These are phyloP conservation scores for Fusarium sulawesiense DNA, from an alignment of 2,329 filamentous ascomycete species.

Conservation along the genomic window DNA sequence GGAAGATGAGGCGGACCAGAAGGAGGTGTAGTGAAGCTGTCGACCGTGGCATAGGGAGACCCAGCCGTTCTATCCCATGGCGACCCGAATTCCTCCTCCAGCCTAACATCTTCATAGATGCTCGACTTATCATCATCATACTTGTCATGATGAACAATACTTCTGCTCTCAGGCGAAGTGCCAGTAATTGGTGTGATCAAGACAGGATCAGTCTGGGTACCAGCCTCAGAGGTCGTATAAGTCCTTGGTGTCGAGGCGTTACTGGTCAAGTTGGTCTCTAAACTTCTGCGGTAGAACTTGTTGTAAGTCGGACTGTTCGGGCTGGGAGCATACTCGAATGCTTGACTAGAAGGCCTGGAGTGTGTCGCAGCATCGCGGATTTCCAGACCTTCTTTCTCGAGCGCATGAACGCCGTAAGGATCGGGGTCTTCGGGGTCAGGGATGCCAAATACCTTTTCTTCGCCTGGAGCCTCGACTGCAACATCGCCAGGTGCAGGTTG, in stretches of 20 bases:
- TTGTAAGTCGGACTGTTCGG: slow-evolving; percentile 52
- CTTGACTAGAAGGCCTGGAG: slow-evolving; percentile 50
- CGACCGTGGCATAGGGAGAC: not conserved
- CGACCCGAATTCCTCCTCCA: slow-evolving; percentile 1
- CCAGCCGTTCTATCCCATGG: slow-evolving; percentile 5
- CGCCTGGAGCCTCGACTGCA: slow-evolving; percentile 45
- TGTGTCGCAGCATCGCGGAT: slow-evolving; percentile 53
- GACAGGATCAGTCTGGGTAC: slow-evolving; percentile 46
- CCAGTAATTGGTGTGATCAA: slow-evolving; percentile 19
- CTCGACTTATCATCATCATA: slow-evolving; percentile 11
- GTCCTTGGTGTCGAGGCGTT: slow-evolving; percentile 33
- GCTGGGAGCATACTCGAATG: slow-evolving; percentile 53
- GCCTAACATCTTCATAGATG: slow-evolving; percentile 28
- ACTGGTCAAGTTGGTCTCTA: slow-evolving; percentile 36
- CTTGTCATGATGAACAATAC: not conserved
- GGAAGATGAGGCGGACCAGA: slow-evolving; percentile 24
- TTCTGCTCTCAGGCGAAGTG: slow-evolving; percentile 2
- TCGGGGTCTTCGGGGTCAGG: slow-evolving; percentile 53
- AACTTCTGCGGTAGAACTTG: slow-evolving; percentile 49
- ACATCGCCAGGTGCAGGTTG: slow-evolving; percentile 53
- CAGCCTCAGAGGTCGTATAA: slow-evolving; percentile 42
- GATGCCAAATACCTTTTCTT: slow-evolving; percentile 51
- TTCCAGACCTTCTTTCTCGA: slow-evolving; percentile 52
- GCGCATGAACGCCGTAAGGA: slow-evolving; percentile 52
- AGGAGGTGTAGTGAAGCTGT: slow-evolving; percentile 13